Evolutionary conservation across 345 rosid species (phyloP).

Genomic region (Aethionema arabicum): DNA sequence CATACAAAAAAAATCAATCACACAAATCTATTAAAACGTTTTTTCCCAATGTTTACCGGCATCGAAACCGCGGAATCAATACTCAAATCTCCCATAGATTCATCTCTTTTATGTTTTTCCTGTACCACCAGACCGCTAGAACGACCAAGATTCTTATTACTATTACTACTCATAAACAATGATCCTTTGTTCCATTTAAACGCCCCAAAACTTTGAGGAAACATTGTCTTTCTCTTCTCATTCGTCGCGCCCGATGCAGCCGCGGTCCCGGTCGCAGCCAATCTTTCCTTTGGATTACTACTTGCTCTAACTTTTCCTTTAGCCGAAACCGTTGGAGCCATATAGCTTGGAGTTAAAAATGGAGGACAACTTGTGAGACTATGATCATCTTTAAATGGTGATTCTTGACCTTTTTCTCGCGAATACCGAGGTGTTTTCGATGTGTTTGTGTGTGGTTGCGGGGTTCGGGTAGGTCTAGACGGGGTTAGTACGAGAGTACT

Average conservation of each 20-base stretch:
- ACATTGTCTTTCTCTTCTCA: slow-evolving; percentile 75
- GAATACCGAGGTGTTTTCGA: slow-evolving; percentile 60
- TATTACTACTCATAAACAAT: slow-evolving; percentile 50
- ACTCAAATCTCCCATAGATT: slow-evolving; percentile 63
- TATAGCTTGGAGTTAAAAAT: slow-evolving; percentile 82
- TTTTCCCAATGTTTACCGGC: slow-evolving; percentile 77
- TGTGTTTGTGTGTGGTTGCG: slow-evolving; percentile 44
- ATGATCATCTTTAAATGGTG: slow-evolving; percentile 85
- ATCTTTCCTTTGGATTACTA: slow-evolving; percentile 71
- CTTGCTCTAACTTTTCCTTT: slow-evolving; percentile 74
- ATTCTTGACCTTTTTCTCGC: slow-evolving; percentile 56
- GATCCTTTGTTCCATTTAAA: slow-evolving; percentile 83
- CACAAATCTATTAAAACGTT: slow-evolving; percentile 92
- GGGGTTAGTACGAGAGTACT: no score
- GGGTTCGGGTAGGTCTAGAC: slow-evolving; percentile 51
- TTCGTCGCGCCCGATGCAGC: slow-evolving; percentile 41
- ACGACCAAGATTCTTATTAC: slow-evolving; percentile 35
- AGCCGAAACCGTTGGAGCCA: slow-evolving; percentile 80
- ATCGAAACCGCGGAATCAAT: slow-evolving; percentile 80
- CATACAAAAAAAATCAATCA: slow-evolving; percentile 38
- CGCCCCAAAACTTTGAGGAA: slow-evolving; percentile 69
- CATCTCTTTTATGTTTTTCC: slow-evolving; percentile 45
- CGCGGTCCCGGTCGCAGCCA: no score
- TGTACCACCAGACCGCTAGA: slow-evolving; percentile 44
- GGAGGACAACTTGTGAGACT: slow-evolving; percentile 93